Percentiles rank a stretch among this genome's conserved stretches.
phyloP scores from a whole-genome alignment of 2,329 filamentous ascomycete species.

The Beauveria brongniartii region DNA sequence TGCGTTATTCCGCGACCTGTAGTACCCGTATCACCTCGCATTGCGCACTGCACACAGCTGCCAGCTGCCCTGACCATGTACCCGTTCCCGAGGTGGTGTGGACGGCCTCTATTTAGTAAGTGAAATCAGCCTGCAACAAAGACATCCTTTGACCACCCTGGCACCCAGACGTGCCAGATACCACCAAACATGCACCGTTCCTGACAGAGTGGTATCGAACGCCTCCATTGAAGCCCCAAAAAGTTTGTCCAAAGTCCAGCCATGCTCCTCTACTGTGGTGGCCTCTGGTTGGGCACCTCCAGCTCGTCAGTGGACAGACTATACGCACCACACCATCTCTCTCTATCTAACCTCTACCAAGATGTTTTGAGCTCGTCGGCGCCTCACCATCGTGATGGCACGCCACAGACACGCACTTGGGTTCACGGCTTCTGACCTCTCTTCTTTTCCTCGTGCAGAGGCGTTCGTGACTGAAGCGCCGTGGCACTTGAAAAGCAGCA shows the following conservation, averaged over 20 bases:
- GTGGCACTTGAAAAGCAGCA: neutral
- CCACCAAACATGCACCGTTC: neutral
- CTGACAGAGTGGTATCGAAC: constrained; percentile 9
- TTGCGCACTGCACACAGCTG: neutral
- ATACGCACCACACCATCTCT: neutral
- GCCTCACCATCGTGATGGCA: neutral
- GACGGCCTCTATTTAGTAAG: neutral
- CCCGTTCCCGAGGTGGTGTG: constrained; percentile 2
- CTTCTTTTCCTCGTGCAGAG: neutral
- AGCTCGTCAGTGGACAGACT: neutral
- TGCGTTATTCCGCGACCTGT: neutral
- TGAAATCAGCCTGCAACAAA: neutral
- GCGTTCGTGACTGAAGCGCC: constrained; percentile 4
- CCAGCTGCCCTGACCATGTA: neutral
- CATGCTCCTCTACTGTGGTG: neutral
- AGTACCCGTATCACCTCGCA: constrained; percentile 9
- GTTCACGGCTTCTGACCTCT: neutral
- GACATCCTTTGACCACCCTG: neutral
- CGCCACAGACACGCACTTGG: neutral
- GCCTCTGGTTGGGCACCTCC: constrained; percentile 6
- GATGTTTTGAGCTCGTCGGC: neutral
- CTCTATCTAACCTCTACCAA: no score
- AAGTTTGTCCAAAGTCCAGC: neutral
- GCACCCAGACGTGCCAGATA: neutral
- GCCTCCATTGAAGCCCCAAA: neutral